phyloP scores from a whole-genome alignment of 345 rosid genomes.

The Zanthoxylum bungeanum region DNA sequence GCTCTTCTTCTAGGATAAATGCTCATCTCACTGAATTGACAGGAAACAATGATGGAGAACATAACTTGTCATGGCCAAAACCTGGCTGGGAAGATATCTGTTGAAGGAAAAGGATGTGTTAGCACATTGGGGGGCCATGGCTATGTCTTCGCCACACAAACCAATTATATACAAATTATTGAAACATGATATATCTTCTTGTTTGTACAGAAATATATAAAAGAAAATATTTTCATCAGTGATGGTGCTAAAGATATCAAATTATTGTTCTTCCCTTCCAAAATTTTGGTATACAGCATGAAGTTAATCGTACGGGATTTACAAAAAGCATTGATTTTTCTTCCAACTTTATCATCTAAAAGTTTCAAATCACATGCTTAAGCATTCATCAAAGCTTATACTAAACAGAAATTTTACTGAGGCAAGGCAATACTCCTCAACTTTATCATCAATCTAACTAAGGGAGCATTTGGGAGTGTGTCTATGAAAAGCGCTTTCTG shows the following conservation, averaged over 20 bases:
- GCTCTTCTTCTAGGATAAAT: background rate
- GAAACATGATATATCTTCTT: no score
- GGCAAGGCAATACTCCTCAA: background rate
- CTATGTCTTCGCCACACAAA: no score
- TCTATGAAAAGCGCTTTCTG: background rate
- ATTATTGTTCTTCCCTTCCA: no score
- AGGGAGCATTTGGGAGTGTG: background rate
- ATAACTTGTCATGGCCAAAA: constrained; percentile 48
- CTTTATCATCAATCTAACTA: background rate
- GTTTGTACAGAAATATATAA: no score
- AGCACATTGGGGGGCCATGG: no score
- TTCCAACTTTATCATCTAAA: no score
- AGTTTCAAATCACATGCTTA: background rate
- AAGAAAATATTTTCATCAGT: no score
- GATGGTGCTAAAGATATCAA: no score
- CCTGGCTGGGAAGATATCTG: constrained; percentile 40
- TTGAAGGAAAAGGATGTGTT: background rate
- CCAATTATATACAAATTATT: no score
- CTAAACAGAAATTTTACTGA: background rate
- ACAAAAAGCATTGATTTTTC: no score
- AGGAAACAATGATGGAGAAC: background rate
- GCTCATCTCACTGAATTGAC: background rate
- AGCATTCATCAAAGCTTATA: background rate
- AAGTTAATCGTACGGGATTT: no score
- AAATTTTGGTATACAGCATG: no score